Evolutionary conservation across 257 asterid species (phyloP).

Genomic region (Misopates orontium): DNA sequence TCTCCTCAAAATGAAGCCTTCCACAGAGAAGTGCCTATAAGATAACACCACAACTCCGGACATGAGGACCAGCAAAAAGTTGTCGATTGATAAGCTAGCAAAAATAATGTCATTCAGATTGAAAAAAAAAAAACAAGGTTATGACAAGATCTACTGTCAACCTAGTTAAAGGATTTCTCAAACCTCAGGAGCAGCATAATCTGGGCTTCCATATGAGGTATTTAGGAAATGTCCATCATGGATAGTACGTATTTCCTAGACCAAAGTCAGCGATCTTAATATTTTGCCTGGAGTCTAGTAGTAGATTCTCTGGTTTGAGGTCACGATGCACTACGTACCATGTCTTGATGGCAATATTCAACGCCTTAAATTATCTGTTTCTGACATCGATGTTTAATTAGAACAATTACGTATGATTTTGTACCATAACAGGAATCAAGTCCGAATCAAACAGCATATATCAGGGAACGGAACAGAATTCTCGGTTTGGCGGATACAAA

Average conservation of each 20-base stretch:
- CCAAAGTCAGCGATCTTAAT: not conserved
- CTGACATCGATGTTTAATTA: too few relatives aligned
- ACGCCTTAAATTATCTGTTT: constrained; percentile 4
- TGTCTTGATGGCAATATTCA: constrained; percentile 8
- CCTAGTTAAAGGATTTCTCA: not conserved
- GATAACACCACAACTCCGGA: constrained; percentile 13
- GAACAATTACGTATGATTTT: not conserved
- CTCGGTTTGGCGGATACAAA: too few relatives aligned
- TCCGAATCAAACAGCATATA: not conserved
- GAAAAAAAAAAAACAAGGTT: not conserved
- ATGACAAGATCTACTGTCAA: too few relatives aligned
- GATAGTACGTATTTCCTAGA: not conserved
- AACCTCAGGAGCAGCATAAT: constrained; percentile 17
- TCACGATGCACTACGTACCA: constrained; percentile 13
- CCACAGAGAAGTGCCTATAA: constrained; percentile 7
- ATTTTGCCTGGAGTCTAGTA: not conserved
- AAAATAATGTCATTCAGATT: not conserved
- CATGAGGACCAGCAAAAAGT: constrained; percentile 8
- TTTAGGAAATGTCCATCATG: constrained; percentile 5
- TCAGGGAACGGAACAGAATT: too few relatives aligned
- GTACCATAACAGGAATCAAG: not conserved
- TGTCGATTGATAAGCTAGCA: not conserved
- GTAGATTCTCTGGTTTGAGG: constrained; percentile 7
- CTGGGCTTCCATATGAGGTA: not conserved
- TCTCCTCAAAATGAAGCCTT: not conserved